A percentile compares a stretch with the other conserved stretches of the same genome.
Evolutionary conservation across 164 flowering plant genomes (phyloP).

Genomic region (Tetracentron sinense): DNA sequence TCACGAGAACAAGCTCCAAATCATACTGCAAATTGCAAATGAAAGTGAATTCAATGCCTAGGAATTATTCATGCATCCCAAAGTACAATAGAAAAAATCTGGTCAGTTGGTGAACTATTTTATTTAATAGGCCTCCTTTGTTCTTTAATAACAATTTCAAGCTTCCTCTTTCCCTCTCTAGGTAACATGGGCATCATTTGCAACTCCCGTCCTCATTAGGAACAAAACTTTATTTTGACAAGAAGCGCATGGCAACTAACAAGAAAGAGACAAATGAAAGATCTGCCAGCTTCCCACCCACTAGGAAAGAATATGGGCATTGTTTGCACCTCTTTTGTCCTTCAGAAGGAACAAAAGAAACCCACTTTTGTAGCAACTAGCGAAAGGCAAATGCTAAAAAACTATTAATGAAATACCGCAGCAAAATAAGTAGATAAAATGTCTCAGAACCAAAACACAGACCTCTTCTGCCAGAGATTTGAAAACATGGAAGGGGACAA

Average conservation of each 20-base stretch:
- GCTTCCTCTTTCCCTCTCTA: no score
- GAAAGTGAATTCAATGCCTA: background rate
- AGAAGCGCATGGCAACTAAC: no score
- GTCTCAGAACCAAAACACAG: background rate
- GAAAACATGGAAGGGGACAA: constrained; percentile 86
- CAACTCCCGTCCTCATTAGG: no score
- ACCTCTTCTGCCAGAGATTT: constrained; percentile 94
- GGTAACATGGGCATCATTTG: no score
- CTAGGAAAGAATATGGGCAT: background rate
- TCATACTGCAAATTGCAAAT: constrained; percentile 57
- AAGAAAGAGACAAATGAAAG: no score
- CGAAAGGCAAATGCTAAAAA: background rate
- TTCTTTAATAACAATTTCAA: no score
- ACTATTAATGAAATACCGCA: background rate
- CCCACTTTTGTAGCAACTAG: background rate
- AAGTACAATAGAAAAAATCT: no score
- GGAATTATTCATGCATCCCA: background rate
- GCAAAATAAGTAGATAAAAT: background rate
- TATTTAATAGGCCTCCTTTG: no score
- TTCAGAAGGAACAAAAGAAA: no score
- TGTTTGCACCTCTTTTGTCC: background rate
- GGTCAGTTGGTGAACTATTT: no score
- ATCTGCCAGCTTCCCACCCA: background rate
- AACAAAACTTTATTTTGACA: no score
- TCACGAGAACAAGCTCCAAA: constrained; percentile 82